Percentiles rank a stretch among this genome's conserved stretches.
phyloP scores from a whole-genome alignment of 345 rosid species.

The Bretschneidera sinensis region DNA sequence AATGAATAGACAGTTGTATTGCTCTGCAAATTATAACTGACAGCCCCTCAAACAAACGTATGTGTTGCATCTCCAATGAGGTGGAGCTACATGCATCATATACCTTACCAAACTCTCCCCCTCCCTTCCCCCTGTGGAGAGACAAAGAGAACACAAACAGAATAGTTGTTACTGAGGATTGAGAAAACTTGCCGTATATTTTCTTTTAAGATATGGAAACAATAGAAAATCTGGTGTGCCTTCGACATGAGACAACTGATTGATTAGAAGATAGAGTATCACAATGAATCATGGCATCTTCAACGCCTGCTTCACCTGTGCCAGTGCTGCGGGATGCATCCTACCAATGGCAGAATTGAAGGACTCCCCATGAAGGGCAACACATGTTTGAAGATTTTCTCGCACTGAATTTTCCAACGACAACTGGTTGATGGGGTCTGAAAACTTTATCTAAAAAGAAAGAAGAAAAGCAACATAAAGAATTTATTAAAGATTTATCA shows the following conservation, averaged over 20 bases:
- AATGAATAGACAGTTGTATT: no score
- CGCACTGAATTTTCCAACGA: constrained; percentile 75
- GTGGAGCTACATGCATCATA: neutral
- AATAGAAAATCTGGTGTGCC: constrained; percentile 4
- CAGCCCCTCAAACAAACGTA: no score
- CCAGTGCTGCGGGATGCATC: constrained; percentile 80
- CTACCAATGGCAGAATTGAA: constrained; percentile 67
- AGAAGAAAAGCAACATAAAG: constrained; percentile 6
- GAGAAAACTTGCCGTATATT: constrained; percentile 24
- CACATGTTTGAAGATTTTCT: constrained; percentile 84
- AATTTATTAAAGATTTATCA: constrained; percentile 6
- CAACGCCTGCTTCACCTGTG: constrained; percentile 87
- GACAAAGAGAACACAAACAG: neutral
- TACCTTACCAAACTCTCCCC: neutral
- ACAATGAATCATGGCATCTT: constrained; percentile 47
- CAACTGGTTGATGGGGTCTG: constrained; percentile 77
- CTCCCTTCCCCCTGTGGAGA: neutral
- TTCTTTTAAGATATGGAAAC: neutral
- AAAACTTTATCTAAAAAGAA: constrained; percentile 62
- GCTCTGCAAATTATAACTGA: no score
- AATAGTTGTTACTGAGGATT: neutral
- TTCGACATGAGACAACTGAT: constrained; percentile 10
- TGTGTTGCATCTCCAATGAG: neutral
- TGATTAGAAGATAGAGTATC: neutral
- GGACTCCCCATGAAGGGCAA: constrained; percentile 79